A percentile compares a stretch with the other conserved stretches of the same genome.
Conservation (phyloP, 306 rosid species). For the Casuarina cunninghamiana region DNA sequence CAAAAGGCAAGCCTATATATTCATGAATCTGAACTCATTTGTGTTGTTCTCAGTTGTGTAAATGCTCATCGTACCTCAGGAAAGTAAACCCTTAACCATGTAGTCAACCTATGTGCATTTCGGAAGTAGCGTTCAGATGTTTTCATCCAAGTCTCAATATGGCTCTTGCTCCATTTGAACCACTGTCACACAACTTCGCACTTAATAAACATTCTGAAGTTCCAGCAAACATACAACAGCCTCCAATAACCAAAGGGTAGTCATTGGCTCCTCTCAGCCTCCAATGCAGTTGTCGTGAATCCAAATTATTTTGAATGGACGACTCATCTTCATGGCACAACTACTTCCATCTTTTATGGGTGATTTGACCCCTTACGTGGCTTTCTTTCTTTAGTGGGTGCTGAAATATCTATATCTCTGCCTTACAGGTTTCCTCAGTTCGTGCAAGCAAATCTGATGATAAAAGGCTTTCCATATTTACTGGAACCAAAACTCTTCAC, state of each 20-base stretch:
- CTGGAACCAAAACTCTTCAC: conserved; percentile 97
- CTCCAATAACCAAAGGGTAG: neutral
- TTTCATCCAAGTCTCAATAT: neutral
- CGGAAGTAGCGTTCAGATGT: conserved; percentile 13
- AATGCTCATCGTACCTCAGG: neutral
- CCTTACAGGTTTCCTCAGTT: conserved; percentile 85
- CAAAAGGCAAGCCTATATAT: neutral
- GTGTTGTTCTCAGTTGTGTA: neutral
- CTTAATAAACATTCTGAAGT: conserved; percentile 2
- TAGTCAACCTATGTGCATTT: neutral
- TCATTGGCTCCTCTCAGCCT: conserved; percentile 10
- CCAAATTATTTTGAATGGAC: conserved; percentile 8
- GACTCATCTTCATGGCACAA: neutral
- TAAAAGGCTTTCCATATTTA: conserved; percentile 85
- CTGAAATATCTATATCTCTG: conserved; percentile 34
- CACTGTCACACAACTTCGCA: conserved; percentile 11
- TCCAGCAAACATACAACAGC: neutral
- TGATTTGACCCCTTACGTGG: conserved; percentile 18
- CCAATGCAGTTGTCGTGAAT: conserved; percentile 19
- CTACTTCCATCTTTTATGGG: conserved; percentile 5
- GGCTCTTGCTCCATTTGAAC: conserved; percentile 6
- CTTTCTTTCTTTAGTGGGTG: conserved; percentile 25
- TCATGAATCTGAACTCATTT: neutral
- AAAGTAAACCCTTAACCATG: neutral
- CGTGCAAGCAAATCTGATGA: conserved; percentile 99